Conservation (phyloP, 108 stramenopile species). For the Cylindrotheca closterium region DNA sequence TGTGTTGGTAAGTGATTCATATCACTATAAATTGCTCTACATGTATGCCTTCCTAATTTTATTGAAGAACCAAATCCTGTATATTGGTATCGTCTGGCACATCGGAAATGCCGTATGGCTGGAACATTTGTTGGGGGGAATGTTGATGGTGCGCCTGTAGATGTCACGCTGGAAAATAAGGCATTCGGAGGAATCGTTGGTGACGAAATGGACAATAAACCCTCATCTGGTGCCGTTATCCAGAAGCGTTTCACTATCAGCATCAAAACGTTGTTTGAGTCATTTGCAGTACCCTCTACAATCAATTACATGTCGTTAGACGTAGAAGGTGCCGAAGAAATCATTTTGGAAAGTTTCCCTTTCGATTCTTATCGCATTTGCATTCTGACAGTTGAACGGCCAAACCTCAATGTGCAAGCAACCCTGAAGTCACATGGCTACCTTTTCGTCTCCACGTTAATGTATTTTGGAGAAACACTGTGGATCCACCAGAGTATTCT, state of each 20-base stretch:
- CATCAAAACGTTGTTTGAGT: slow-evolving; percentile 34
- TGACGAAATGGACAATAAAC: slow-evolving; percentile 50
- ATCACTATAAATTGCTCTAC: background rate
- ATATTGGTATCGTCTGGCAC: slow-evolving; percentile 61
- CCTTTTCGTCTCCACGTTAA: slow-evolving; percentile 24
- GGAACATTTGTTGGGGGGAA: slow-evolving; percentile 39
- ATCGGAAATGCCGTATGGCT: slow-evolving; percentile 40
- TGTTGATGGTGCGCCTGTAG: slow-evolving; percentile 30
- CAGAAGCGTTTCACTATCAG: slow-evolving; percentile 30
- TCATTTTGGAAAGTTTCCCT: slow-evolving; percentile 61
- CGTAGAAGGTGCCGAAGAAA: slow-evolving; percentile 70
- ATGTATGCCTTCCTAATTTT: background rate
- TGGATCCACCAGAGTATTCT: slow-evolving; percentile 31
- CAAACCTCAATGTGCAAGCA: slow-evolving; percentile 24
- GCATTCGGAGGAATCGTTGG: slow-evolving; percentile 60
- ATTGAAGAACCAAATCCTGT: slow-evolving; percentile 47
- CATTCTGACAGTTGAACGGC: slow-evolving; percentile 63
- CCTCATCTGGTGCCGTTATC: slow-evolving; percentile 4
- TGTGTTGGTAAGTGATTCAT: slow-evolving; percentile 31
- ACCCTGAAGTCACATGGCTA: slow-evolving; percentile 40
- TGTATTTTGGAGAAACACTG: slow-evolving; percentile 60
- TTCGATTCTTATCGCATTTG: slow-evolving; percentile 43
- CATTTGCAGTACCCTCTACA: slow-evolving; percentile 31
- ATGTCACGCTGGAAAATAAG: slow-evolving; percentile 26
- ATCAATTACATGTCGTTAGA: slow-evolving; percentile 73